Conservation (phyloP, 441 rosid genomes). For the Euphorbia schlechtendalii region DNA sequence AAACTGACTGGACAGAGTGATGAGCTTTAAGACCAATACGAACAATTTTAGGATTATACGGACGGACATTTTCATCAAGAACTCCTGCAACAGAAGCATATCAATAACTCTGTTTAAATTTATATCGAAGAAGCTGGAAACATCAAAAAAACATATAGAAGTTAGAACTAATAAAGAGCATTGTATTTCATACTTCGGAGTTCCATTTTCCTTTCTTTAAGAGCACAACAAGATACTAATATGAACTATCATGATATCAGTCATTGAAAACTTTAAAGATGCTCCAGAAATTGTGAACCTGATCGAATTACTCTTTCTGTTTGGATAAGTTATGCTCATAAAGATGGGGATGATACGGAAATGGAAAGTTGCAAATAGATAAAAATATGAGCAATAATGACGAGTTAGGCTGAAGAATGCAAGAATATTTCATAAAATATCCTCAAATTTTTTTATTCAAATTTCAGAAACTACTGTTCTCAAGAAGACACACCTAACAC, state of each 20-base stretch:
- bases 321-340: background rate
- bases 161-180: background rate
- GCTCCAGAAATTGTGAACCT: background rate
- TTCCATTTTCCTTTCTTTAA: background rate
- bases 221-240: background rate
- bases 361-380: background rate
- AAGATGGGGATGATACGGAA: background rate
- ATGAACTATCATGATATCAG: slow-evolving; percentile 6
- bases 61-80: slow-evolving; percentile 64
- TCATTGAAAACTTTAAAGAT: background rate
- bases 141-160: background rate
- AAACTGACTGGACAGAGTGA: slow-evolving; percentile 72
- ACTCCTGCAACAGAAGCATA: slow-evolving; percentile 45
- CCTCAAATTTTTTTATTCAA: background rate
- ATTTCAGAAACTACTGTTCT: background rate
- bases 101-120: slow-evolving; percentile 4
- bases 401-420: background rate
- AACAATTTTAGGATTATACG: slow-evolving; percentile 83
- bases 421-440: background rate
- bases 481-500: background rate
- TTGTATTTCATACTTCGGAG: background rate
- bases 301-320: background rate
- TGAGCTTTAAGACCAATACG: slow-evolving; percentile 95
- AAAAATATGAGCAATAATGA: background rate
- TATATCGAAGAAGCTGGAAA: background rate